A percentile compares a stretch with the other conserved stretches of the same genome.
phyloP scores from a whole-genome alignment of 2,329 filamentous ascomycete species.

The Fusarium beomiforme region DNA sequence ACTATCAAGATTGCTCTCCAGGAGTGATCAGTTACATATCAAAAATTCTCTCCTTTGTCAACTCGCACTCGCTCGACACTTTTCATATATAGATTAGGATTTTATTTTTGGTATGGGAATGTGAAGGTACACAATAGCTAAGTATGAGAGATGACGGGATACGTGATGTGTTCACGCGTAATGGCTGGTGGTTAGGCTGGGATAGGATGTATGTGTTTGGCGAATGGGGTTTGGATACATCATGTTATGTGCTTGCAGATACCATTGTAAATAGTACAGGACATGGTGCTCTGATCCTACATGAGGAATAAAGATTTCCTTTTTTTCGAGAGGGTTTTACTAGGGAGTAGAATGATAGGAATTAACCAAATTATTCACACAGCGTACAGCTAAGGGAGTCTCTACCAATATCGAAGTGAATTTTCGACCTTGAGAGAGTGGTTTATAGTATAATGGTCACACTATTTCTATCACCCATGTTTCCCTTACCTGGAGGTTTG shows the following conservation, averaged over 20 bases:
- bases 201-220: slow-evolving; percentile 26
- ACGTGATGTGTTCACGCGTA: slow-evolving; percentile 29
- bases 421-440: background rate
- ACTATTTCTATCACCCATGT: no score
- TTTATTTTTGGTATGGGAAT: slow-evolving; percentile 9
- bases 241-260: slow-evolving; percentile 36
- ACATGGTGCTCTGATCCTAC: slow-evolving; percentile 19
- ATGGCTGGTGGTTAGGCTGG: slow-evolving; percentile 15
- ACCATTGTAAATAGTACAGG: slow-evolving; percentile 34
- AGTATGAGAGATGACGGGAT: slow-evolving; percentile 33
- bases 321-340: background rate
- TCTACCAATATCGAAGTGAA: no score
- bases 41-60: slow-evolving; percentile 41
- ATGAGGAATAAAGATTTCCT: slow-evolving; percentile 20
- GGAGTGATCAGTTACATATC: slow-evolving; percentile 26
- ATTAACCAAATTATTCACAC: background rate
- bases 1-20: slow-evolving; percentile 52
- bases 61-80: slow-evolving; percentile 14
- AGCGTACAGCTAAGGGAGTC: background rate
- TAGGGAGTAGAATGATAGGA: background rate
- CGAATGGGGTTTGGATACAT: slow-evolving; percentile 39
- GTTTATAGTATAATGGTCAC: no score
- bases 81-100: slow-evolving; percentile 25
- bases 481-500: no score
- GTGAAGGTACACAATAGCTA: slow-evolving; percentile 20